Evolutionary conservation across 164 flowering plant species (phyloP).

Genomic region (Malania oleifera): DNA sequence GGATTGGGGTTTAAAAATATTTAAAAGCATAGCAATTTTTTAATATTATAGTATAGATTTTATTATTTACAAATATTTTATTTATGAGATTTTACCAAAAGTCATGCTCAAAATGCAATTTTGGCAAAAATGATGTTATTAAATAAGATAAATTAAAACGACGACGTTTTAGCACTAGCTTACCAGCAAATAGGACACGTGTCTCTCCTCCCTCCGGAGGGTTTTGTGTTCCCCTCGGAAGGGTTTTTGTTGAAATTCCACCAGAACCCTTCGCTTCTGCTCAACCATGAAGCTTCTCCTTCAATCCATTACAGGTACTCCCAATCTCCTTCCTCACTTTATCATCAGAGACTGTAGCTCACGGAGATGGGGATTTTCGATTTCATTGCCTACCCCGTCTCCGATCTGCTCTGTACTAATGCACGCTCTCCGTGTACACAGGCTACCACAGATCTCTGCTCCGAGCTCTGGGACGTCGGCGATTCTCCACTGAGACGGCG

Average conservation of each 20-base stretch:
- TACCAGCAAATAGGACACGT: no score
- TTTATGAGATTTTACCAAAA: no score
- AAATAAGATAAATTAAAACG: no score
- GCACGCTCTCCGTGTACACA: conserved; percentile 9
- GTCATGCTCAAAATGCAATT: no score
- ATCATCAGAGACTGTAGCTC: not conserved
- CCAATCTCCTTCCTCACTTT: not conserved
- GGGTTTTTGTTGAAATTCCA: not conserved
- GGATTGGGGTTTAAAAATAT: no score
- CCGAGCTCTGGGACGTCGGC: conserved; percentile 34
- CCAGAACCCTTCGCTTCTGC: not conserved
- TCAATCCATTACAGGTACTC: conserved; percentile 34
- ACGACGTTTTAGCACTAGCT: no score
- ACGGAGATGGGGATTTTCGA: not conserved
- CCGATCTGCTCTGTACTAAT: not conserved
- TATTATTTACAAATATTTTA: no score
- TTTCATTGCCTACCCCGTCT: not conserved
- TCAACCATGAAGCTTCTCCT: conserved; percentile 42
- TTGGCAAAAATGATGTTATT: no score
- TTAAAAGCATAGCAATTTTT: no score
- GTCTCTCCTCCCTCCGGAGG: no score
- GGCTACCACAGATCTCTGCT: conserved; percentile 27
- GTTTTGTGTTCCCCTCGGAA: no score
- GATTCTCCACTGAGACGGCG: conserved; percentile 37
- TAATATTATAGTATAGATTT: no score